Evolutionary conservation across 768 basidiomycete species (phyloP).

Genomic region (Lepiota brunneoincarnata): DNA sequence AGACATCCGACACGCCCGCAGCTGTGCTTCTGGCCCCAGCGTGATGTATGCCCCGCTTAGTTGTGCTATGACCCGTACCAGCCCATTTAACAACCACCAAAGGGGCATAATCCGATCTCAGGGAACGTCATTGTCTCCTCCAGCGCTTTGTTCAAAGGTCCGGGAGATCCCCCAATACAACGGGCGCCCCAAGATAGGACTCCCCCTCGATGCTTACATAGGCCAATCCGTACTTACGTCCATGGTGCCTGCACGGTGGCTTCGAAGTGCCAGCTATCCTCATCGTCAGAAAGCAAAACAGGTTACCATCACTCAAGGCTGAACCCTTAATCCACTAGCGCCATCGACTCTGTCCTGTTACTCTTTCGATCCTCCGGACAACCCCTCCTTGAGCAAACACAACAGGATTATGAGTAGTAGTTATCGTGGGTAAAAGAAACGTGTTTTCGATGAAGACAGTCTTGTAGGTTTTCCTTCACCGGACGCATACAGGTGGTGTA

Average conservation of each 20-base stretch:
- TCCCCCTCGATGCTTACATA: neutral
- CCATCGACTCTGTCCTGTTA: slow-evolving; percentile 4
- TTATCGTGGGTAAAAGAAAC: neutral
- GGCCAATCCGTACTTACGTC: neutral
- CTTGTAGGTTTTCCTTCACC: neutral
- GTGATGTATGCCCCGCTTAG: neutral
- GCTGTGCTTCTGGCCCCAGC: neutral
- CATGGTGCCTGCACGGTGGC: neutral
- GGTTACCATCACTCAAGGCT: neutral
- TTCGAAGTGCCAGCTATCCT: neutral
- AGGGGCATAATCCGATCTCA: neutral
- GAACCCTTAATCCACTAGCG: neutral
- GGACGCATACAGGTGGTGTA: neutral
- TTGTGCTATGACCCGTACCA: slow-evolving; percentile 3
- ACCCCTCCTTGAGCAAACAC: neutral
- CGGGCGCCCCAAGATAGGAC: neutral
- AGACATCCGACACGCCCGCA: neutral
- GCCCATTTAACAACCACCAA: neutral
- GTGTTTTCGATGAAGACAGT: neutral
- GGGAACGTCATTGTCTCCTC: neutral
- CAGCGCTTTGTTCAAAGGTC: neutral
- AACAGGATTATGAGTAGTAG: neutral
- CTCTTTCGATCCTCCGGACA: neutral
- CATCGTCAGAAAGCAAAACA: neutral
- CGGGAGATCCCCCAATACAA: neutral